phyloP scores from a whole-genome alignment of 139 green algal species.

The Chlamydomonas asymmetrica region DNA sequence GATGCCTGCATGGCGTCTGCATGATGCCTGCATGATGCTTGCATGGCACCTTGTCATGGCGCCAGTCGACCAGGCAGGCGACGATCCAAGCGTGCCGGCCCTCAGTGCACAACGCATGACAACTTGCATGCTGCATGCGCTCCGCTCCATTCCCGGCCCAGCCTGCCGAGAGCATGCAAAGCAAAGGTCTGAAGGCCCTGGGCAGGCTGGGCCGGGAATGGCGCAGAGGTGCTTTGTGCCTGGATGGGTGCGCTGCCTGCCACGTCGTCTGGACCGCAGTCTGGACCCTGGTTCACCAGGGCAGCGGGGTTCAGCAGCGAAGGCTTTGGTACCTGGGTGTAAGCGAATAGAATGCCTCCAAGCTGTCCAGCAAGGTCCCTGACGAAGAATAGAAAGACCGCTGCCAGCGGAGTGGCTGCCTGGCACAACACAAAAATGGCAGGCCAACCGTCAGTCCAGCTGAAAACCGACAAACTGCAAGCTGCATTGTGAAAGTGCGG shows the following conservation, averaged over 20 bases:
- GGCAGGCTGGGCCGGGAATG: not conserved
- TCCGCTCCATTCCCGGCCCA: not conserved
- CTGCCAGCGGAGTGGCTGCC: conserved; percentile 64
- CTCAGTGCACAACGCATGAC: too few species aligned
- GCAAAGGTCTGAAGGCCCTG: not conserved
- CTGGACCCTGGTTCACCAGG: too few species aligned
- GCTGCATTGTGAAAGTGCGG: not conserved
- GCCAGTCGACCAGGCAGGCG: too few species aligned
- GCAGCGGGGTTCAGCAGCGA: too few species aligned
- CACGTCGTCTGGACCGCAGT: too few species aligned
- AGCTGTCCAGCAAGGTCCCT: conserved; percentile 71
- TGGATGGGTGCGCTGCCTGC: too few species aligned
- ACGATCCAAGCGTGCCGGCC: too few species aligned
- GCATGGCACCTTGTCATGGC: too few species aligned
- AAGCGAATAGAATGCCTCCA: conserved; percentile 71
- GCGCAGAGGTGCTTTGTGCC: too few species aligned
- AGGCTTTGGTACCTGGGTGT: conserved; percentile 31
- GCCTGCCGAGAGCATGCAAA: not conserved
- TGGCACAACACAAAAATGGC: conserved; percentile 5
- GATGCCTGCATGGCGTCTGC: too few species aligned
- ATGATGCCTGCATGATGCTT: too few species aligned
- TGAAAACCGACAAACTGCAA: not conserved
- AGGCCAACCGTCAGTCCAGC: not conserved
- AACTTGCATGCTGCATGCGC: too few species aligned
- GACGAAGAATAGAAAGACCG: conserved; percentile 70